Evolutionary conservation across 768 basidiomycete genomes (phyloP).

Genomic region (Tricholoma flavovirens): DNA sequence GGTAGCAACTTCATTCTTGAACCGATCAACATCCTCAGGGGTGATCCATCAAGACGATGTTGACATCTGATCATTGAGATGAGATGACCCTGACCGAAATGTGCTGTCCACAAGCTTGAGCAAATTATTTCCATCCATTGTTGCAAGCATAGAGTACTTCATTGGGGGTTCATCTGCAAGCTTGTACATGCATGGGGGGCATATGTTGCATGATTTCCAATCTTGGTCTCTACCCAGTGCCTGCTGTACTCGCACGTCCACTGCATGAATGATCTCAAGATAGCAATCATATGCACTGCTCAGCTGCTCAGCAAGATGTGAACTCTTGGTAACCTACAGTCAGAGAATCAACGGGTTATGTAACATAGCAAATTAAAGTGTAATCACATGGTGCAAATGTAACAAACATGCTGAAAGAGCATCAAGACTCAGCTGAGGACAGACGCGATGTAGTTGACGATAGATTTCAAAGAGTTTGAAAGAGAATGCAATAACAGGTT

Average conservation of each 20-base stretch:
- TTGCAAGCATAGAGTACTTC: background rate
- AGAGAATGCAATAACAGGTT: background rate
- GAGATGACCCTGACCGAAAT: background rate
- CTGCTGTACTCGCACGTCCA: background rate
- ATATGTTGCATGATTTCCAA: background rate
- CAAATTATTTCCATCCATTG: background rate
- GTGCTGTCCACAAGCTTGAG: background rate
- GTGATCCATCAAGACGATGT: background rate
- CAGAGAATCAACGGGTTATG: background rate
- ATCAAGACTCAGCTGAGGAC: background rate
- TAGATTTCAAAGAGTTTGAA: background rate
- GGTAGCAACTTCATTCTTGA: conserved; percentile 1
- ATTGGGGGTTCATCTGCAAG: background rate
- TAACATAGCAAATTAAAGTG: background rate
- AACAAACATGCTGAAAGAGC: background rate
- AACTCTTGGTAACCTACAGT: background rate
- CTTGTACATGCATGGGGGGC: conserved; percentile 1
- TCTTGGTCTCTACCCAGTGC: background rate
- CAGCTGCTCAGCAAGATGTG: background rate
- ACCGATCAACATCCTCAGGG: background rate
- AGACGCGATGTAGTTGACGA: background rate
- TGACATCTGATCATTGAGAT: background rate
- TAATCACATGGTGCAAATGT: background rate
- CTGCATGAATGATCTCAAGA: background rate
- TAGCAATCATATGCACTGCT: background rate